phyloP scores from a whole-genome alignment of 2,329 filamentous ascomycete species.

The Botrytis sinoallii region DNA sequence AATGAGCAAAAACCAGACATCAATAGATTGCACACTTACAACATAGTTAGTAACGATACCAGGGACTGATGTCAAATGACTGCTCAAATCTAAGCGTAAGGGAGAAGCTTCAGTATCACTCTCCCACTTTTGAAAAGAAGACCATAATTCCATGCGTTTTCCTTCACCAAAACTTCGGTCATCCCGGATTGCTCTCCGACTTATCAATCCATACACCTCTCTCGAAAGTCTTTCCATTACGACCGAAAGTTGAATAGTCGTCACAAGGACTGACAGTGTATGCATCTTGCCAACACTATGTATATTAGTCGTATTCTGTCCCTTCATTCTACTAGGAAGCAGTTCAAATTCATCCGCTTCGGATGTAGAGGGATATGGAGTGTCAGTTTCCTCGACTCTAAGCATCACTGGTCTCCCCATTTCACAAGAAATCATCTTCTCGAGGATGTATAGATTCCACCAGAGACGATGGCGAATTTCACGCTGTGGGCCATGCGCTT shows the following conservation, averaged over 20 bases:
- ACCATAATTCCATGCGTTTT: conserved; percentile 30
- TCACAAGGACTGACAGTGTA: conserved; percentile 35
- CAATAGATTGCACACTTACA: conserved; percentile 23
- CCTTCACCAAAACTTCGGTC: conserved; percentile 30
- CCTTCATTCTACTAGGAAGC: conserved; percentile 26
- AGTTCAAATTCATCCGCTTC: conserved; percentile 38
- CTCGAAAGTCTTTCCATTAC: conserved; percentile 31
- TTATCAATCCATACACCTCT: conserved; percentile 33
- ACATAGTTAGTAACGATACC: conserved; percentile 35
- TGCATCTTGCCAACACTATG: conserved; percentile 30
- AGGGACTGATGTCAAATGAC: conserved; percentile 31
- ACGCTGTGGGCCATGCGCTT: conserved; percentile 28
- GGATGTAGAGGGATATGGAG: conserved; percentile 32
- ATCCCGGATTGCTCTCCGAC: conserved; percentile 32
- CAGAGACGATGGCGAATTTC: conserved; percentile 35
- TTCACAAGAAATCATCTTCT: conserved; percentile 36
- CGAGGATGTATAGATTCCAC: conserved; percentile 37
- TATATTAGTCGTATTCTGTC: conserved; percentile 10
- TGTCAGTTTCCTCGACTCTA: conserved; percentile 33
- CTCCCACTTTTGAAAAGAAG: conserved; percentile 31
- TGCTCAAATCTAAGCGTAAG: conserved; percentile 32
- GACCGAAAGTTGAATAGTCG: conserved; percentile 28
- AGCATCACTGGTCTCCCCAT: conserved; percentile 34
- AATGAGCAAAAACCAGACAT: not conserved
- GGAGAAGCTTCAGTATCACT: conserved; percentile 30